Conservation (phyloP, 2,329 filamentous ascomycete genomes). For the Aureobasidium zeae region DNA sequence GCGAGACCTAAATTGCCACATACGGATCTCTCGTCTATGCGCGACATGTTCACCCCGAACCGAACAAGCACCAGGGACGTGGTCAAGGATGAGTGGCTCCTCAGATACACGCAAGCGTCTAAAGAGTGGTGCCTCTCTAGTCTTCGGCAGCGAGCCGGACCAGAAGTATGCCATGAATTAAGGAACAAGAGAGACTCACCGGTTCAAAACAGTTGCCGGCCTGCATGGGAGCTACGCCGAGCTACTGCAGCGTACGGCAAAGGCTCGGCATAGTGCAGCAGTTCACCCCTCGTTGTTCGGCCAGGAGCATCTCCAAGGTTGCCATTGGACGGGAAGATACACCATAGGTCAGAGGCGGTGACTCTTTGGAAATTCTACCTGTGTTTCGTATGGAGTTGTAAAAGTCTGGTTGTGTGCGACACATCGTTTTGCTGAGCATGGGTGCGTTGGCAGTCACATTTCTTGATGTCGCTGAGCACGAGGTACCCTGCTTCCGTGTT, state of each 20-base stretch:
- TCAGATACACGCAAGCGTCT: slow-evolving; percentile 5
- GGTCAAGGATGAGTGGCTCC: slow-evolving; percentile 3
- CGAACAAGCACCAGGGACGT: slow-evolving; percentile 14
- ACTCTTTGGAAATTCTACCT: slow-evolving; percentile 3
- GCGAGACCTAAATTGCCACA: slow-evolving; percentile 5
- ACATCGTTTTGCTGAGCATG: slow-evolving; percentile 8
- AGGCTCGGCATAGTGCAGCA: not conserved
- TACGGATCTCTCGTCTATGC: slow-evolving; percentile 7
- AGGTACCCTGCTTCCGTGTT: slow-evolving; percentile 4
- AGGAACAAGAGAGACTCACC: slow-evolving; percentile 2
- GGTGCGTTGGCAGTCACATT: slow-evolving; percentile 13
- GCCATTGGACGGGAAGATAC: not conserved
- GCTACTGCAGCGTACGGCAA: slow-evolving; percentile 12
- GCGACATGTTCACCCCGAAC: slow-evolving; percentile 7
- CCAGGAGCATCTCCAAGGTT: too few relatives aligned
- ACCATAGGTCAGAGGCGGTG: not conserved
- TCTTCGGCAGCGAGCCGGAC: slow-evolving; percentile 14
- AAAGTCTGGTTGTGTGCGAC: slow-evolving; percentile 15
- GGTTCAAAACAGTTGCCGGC: slow-evolving; percentile 1
- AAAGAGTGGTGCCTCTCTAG: not conserved
- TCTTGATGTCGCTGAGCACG: slow-evolving; percentile 7
- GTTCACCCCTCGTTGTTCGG: not conserved
- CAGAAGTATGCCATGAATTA: slow-evolving; percentile 9
- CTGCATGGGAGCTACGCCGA: slow-evolving; percentile 2
- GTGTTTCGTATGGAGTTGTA: not conserved